Base-by-base conservation (phyloP, 805 yeast genomes). In the Starmera amethionina region DNA sequence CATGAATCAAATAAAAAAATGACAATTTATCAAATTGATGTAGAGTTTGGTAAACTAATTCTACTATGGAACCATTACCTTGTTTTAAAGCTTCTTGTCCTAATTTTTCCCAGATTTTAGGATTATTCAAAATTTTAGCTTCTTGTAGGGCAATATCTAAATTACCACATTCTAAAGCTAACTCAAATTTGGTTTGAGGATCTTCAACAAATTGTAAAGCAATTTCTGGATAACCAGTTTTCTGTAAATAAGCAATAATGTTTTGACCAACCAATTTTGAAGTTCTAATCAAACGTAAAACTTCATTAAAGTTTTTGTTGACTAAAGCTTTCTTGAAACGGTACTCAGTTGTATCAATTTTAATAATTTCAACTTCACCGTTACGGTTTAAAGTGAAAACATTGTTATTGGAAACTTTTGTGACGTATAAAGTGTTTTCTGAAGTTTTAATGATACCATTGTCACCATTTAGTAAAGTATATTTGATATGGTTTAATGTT, bases 161-260 rank as follows among this genome's bases (percentile, higher is more conserved):
- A 59, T 90, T 85, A 50, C 95, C 90, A 58, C 95, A 85, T 65
- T 93, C 97, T 46, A 93, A 70, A 19, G 98, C 97, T 52, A 93
- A 72, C 52, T 93, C 98, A 55, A 93, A 90, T 62, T 96, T 77
- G 34, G 97, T 86, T 60, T 89, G 96, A 6, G 97, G 82, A 59
- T 93, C 98, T 63, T 88, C 83, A 40, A 93, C 98, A 57, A 93
- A 94, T 62, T 90, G 97, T 46, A 93, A 72, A 3, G 99, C 98
- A 61, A 93, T 80, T 64, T 93, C 99, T 25, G 98, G 97, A 59
- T 82, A 90, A 2, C 98, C 99, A 57, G 86, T 77, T 67, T 89
- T 82, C 61, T 93, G 95, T 55, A 93, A 72, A 60, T 90, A 93
- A 4, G 94, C 93, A 59, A 93, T 89, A 57, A 93, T 93, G 60